Evolutionary conservation across 371 early-diverging fungal species (phyloP).

Genomic region (Fennellomyces sp.): DNA sequence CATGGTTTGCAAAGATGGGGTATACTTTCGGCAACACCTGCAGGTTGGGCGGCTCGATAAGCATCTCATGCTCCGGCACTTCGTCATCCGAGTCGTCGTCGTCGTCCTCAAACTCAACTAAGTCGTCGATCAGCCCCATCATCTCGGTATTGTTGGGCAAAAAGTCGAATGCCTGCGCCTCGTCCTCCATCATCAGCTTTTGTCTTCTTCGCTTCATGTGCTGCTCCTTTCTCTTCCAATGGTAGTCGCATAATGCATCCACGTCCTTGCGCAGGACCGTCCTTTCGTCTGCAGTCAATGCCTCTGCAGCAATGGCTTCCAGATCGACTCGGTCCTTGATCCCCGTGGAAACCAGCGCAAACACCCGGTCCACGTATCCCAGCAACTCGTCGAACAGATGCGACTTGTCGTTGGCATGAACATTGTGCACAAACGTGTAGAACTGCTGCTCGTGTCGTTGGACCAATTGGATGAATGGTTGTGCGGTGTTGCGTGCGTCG

Average conservation of each 20-base stretch:
- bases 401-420: slow-evolving; percentile 49
- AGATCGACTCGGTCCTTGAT: slow-evolving; percentile 22
- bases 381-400: slow-evolving; percentile 37
- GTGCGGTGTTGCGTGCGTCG: slow-evolving; percentile 23
- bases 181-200: slow-evolving; percentile 19
- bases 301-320: slow-evolving; percentile 7
- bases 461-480: slow-evolving; percentile 43
- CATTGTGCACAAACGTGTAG: slow-evolving; percentile 59
- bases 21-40: slow-evolving; percentile 20
- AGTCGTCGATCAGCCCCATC: slow-evolving; percentile 19
- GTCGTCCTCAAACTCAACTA: slow-evolving; percentile 21
- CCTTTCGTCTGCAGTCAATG: not conserved
- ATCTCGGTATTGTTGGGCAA: slow-evolving; percentile 11
- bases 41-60: slow-evolving; percentile 18
- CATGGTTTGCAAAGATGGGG: slow-evolving; percentile 17
- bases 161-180: slow-evolving; percentile 13
- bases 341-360: slow-evolving; percentile 23
- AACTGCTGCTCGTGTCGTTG: slow-evolving; percentile 55
- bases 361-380: slow-evolving; percentile 26
- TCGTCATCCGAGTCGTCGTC: slow-evolving; percentile 13
- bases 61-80: slow-evolving; percentile 15
- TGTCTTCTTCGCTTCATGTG: slow-evolving; percentile 22
- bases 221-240: slow-evolving; percentile 21
- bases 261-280: slow-evolving; percentile 13
- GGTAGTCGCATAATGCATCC: slow-evolving; percentile 21